Conservation (phyloP, 768 basidiomycete genomes). For the Crassisporium funariophilum region DNA sequence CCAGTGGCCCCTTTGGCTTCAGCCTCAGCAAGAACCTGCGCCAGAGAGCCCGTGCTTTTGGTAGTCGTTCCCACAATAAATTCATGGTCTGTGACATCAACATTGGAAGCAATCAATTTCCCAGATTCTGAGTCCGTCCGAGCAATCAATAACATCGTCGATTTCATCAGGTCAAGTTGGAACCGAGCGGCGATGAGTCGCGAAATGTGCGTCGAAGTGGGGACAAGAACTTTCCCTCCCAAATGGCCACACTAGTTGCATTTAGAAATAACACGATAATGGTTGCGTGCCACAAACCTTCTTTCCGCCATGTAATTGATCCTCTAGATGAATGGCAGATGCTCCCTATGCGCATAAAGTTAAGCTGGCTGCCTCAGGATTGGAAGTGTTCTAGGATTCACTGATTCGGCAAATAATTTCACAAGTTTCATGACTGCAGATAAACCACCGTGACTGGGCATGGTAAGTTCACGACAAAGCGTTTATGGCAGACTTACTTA, state of each 20-base stretch:
- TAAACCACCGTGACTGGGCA: slow-evolving; percentile 85
- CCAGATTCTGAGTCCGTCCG: slow-evolving; percentile 91
- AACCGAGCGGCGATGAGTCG: slow-evolving; percentile 85
- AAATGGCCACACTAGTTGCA: slow-evolving; percentile 76
- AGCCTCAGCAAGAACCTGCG: slow-evolving; percentile 70
- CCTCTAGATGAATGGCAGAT: slow-evolving; percentile 89
- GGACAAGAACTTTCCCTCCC: slow-evolving; percentile 91
- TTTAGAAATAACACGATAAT: slow-evolving; percentile 9
- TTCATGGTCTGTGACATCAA: slow-evolving; percentile 83
- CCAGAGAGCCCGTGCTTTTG: slow-evolving; percentile 52
- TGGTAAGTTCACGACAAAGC: slow-evolving; percentile 13
- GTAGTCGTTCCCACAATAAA: slow-evolving; percentile 67
- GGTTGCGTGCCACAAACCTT: slow-evolving; percentile 49
- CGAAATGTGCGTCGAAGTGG: slow-evolving; percentile 83
- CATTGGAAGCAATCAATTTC: slow-evolving; percentile 79
- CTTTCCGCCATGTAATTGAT: slow-evolving; percentile 93
- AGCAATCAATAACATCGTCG: slow-evolving; percentile 86
- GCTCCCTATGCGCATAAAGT: slow-evolving; percentile 59
- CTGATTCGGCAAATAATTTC: slow-evolving; percentile 93
- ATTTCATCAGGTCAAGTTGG: slow-evolving; percentile 88
- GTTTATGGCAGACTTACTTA: slow-evolving; percentile 33
- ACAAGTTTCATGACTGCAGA: slow-evolving; percentile 93
- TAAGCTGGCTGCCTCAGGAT: background rate
- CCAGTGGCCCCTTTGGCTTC: slow-evolving; percentile 65
- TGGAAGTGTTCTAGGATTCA: slow-evolving; percentile 30